Conservation (phyloP, 1,139 yeast genomes). For the Taphrina flavorubra region DNA sequence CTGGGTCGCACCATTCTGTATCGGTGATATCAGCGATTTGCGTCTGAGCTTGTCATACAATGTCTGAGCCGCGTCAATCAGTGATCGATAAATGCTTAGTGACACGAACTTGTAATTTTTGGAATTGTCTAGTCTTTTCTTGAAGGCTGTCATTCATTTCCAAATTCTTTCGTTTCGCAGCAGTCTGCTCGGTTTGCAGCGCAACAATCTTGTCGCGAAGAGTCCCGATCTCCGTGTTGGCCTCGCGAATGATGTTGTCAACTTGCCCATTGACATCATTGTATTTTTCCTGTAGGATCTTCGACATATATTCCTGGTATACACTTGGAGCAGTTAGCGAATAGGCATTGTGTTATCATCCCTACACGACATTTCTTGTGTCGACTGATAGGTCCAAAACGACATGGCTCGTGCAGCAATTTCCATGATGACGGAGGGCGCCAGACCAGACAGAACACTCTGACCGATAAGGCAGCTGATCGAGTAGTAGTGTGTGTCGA, state of each 20-base stretch:
- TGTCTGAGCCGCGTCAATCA: conserved; percentile 10
- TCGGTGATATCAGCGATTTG: conserved; percentile 40
- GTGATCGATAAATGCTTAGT: not conserved
- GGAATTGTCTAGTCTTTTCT: conserved; percentile 42
- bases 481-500: not conserved
- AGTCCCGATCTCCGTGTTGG: conserved; percentile 41
- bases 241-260: conserved; percentile 40
- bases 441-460: conserved; percentile 45
- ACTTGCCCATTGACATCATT: conserved; percentile 32
- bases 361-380: conserved; percentile 44
- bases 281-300: conserved; percentile 42
- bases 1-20: conserved; percentile 43
- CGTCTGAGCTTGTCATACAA: conserved; percentile 44
- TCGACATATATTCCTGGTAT: conserved; percentile 43
- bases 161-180: conserved; percentile 24
- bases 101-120: conserved; percentile 42
- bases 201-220: conserved; percentile 30
- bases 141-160: conserved; percentile 42
- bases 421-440: conserved; percentile 44
- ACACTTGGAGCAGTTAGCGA: conserved; percentile 28
- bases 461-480: conserved; percentile 1
- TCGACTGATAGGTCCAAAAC: conserved; percentile 45
- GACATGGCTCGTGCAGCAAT: conserved; percentile 43
- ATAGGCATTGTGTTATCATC: not conserved
- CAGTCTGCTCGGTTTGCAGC: conserved; percentile 34